Evolutionary conservation across 257 asterid genomes (phyloP).

Genomic region (Eustoma russellianum): DNA sequence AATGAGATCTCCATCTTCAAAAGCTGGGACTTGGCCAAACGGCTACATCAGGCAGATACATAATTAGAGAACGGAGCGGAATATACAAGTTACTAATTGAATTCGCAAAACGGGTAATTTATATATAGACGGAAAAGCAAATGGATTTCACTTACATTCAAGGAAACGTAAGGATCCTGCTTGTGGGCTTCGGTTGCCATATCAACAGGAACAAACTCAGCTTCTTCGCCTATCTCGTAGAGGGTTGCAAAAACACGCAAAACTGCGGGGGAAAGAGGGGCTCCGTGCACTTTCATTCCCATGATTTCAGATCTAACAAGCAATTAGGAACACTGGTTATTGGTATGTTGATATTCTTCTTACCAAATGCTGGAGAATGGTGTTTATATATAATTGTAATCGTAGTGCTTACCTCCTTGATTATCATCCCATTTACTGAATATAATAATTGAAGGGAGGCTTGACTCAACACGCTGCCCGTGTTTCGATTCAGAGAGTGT

Average conservation of each 20-base stretch:
- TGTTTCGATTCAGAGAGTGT: too few relatives aligned
- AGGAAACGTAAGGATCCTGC: slow-evolving; percentile 34
- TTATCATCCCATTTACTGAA: too few relatives aligned
- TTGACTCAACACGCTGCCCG: too few relatives aligned
- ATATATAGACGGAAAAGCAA: too few relatives aligned
- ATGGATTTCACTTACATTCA: slow-evolving; percentile 26
- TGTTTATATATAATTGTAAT: too few relatives aligned
- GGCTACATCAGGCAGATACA: slow-evolving; percentile 21
- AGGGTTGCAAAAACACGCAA: slow-evolving; percentile 35
- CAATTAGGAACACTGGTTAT: too few relatives aligned
- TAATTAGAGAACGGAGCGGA: background rate
- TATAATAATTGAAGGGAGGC: too few relatives aligned
- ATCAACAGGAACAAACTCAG: slow-evolving; percentile 28
- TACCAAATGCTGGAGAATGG: too few relatives aligned
- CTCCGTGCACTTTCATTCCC: slow-evolving; percentile 48
- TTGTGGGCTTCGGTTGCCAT: slow-evolving; percentile 43
- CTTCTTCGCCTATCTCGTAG: slow-evolving; percentile 36
- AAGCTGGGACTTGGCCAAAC: slow-evolving; percentile 36
- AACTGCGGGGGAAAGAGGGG: slow-evolving; percentile 24
- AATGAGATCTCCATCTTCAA: slow-evolving; percentile 41
- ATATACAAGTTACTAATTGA: background rate
- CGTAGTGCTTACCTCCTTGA: too few relatives aligned
- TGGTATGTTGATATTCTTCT: too few relatives aligned
- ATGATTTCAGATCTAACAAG: slow-evolving; percentile 6
- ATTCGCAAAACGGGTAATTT: too few relatives aligned